Percentiles rank a stretch among this genome's conserved stretches.
These are phyloP conservation scores for Pelargonium citronellum DNA, from an alignment of 441 rosid species.

Conservation along the genomic window DNA sequence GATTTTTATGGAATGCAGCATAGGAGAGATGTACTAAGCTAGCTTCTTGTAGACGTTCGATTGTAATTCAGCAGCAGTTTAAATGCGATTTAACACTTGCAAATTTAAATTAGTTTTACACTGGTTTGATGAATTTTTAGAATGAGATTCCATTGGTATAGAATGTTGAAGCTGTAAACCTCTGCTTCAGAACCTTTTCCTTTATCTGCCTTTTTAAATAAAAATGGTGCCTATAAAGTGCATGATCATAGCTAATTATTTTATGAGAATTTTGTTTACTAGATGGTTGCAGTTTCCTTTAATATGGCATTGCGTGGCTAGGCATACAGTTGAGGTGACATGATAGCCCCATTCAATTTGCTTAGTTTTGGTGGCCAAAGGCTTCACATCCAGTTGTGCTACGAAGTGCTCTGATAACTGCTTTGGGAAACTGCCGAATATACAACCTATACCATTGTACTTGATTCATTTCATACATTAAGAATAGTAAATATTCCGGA, in stretches of 20 bases:
- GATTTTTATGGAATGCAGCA: neutral
- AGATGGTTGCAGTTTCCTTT: neutral
- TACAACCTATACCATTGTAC: neutral
- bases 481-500: neutral
- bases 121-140: neutral
- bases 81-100: neutral
- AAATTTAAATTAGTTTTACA: neutral
- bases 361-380: neutral
- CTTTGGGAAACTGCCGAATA: neutral
- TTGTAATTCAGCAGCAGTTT: neutral
- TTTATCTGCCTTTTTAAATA: neutral
- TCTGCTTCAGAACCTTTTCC: neutral
- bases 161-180: neutral
- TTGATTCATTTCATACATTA: neutral
- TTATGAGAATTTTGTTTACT: neutral
- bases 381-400: neutral
- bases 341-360: conserved; percentile 2
- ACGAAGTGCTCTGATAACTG: neutral
- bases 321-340: neutral
- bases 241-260: neutral
- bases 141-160: neutral
- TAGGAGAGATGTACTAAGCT: too few relatives aligned
- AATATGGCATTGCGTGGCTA: neutral
- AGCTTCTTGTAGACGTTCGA: neutral
- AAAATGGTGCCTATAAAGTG: neutral